Conservation (phyloP, 2,329 filamentous ascomycete species). For the Cladosporium cucumerinum region DNA sequence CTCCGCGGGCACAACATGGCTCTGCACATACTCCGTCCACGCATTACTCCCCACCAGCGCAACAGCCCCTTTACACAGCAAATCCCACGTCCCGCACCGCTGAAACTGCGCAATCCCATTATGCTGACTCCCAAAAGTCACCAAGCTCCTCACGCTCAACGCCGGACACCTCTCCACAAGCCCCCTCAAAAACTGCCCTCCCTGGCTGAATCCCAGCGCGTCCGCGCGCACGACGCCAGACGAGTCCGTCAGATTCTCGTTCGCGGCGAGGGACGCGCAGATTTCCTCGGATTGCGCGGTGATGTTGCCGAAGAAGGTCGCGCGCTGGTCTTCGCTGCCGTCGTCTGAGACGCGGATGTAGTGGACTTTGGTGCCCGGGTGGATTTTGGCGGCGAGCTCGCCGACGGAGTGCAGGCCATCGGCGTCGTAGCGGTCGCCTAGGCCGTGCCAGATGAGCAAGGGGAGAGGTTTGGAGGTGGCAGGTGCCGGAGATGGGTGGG, state of each 20-base stretch:
- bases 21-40: slow-evolving; percentile 76
- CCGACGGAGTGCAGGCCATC: slow-evolving; percentile 71
- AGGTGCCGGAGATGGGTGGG: slow-evolving; percentile 1
- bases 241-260: slow-evolving; percentile 66
- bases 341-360: slow-evolving; percentile 68
- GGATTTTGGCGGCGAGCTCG: slow-evolving; percentile 64
- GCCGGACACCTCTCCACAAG: slow-evolving; percentile 91
- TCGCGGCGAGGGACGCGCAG: slow-evolving; percentile 69
- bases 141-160: slow-evolving; percentile 70
- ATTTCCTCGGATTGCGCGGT: slow-evolving; percentile 72
- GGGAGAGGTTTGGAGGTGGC: slow-evolving; percentile 61
- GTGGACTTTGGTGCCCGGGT: slow-evolving; percentile 84
- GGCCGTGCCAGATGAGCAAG: slow-evolving; percentile 89
- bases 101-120: slow-evolving; percentile 86
- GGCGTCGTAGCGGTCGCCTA: slow-evolving; percentile 71
- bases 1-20: slow-evolving; percentile 81
- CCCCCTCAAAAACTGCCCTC: slow-evolving; percentile 90
- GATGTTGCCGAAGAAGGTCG: slow-evolving; percentile 88
- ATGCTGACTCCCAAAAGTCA: slow-evolving; percentile 89
- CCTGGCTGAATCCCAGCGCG: slow-evolving; percentile 91
- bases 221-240: slow-evolving; percentile 60
- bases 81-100: slow-evolving; percentile 67
- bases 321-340: slow-evolving; percentile 67
- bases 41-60: slow-evolving; percentile 74
- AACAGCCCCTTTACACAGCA: slow-evolving; percentile 77